Evolutionary conservation across 805 yeast species (phyloP), one percentile per base, ranked within the genome.

Genomic region (Saturnispora serradocipensis): DNA sequence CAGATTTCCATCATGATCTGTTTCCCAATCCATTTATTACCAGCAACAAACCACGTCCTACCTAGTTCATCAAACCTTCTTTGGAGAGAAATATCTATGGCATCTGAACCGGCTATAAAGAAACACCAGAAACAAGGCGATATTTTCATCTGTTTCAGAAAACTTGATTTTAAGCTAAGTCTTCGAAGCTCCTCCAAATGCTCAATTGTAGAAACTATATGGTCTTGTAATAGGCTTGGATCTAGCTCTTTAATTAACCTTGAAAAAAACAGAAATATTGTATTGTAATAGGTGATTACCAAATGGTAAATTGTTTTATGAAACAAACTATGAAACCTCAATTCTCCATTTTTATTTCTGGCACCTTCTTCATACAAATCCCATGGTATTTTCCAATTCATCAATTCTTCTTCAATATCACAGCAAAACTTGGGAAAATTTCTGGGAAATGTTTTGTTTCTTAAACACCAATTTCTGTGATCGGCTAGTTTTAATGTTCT

Each of bases 381-480:
- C 81, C 81, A 76, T 20, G 69, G 72, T 16, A 71, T 59, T 44
- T 64, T 67, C 82, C 82, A 79, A 47, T 63, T 68, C 44, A 72
- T 52, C 20, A 79, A 60, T 36, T 70, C 72, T 51, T 78, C 82
- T 54, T 78, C 81, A 3, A 74, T 58, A 49, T 78, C 82, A 49
- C 81, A 77, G 56, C 82, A 78, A 3, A 77, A 66, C 49, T 71
- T 69, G 4, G 82, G 82, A 59, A 77, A 79, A 56, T 78, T 78
- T 42, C 82, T 64, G 0, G 83, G 82, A 43, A 67, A 70, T 34
- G 72, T 68, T 25, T 71, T 69, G 28, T 64, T 66, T 11, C 72
- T 52, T 13, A 63, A 48, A 58, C 78, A 78, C 54, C 74, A 72
- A 53, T 75, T 72, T 57, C 76, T 73, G 57, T 78, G 81, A 58